A percentile compares a stretch with the other conserved stretches of the same genome.
Conservation (phyloP, 2,329 filamentous ascomycete genomes). For the Verticillium albo-atrum region DNA sequence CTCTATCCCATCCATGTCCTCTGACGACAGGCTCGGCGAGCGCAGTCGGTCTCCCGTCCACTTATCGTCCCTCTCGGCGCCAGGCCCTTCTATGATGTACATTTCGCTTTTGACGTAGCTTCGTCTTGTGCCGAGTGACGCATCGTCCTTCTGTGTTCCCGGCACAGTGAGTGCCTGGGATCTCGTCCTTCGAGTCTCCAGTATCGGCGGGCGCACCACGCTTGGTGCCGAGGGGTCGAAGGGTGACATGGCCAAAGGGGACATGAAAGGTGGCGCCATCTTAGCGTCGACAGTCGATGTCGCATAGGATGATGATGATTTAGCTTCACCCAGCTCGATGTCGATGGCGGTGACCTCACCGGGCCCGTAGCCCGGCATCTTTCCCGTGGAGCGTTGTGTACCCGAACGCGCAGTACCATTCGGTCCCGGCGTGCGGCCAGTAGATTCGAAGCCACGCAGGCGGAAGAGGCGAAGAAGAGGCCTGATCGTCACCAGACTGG, state of each 20-base stretch:
- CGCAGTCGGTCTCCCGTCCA: constrained; percentile 12
- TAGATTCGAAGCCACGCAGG: constrained; percentile 41
- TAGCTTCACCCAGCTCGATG: constrained; percentile 16
- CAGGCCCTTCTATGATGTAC: constrained; percentile 28
- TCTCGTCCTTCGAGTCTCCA: not conserved
- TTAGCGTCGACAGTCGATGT: not conserved
- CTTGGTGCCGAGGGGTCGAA: not conserved
- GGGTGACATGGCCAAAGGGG: not conserved
- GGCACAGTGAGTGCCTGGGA: not conserved
- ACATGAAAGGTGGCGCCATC: not conserved
- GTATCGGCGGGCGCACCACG: not conserved
- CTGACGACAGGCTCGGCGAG: constrained; percentile 18
- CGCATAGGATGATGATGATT: not conserved
- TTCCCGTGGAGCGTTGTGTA: constrained; percentile 18
- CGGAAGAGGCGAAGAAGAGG: constrained; percentile 46
- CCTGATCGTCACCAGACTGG: constrained; percentile 50
- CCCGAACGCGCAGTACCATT: constrained; percentile 24
- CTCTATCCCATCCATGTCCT: constrained; percentile 15
- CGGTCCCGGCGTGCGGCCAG: constrained; percentile 25
- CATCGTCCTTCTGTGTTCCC: not conserved
- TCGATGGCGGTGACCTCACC: constrained; percentile 32
- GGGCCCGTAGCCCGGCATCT: constrained; percentile 28
- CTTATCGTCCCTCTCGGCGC: constrained; percentile 10
- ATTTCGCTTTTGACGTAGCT: constrained; percentile 26
- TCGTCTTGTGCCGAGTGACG: not conserved